Percentiles rank a stretch among this genome's conserved stretches.
Evolutionary conservation across 2,329 filamentous ascomycete species (phyloP).

Genomic region (Penicillium nordicum): DNA sequence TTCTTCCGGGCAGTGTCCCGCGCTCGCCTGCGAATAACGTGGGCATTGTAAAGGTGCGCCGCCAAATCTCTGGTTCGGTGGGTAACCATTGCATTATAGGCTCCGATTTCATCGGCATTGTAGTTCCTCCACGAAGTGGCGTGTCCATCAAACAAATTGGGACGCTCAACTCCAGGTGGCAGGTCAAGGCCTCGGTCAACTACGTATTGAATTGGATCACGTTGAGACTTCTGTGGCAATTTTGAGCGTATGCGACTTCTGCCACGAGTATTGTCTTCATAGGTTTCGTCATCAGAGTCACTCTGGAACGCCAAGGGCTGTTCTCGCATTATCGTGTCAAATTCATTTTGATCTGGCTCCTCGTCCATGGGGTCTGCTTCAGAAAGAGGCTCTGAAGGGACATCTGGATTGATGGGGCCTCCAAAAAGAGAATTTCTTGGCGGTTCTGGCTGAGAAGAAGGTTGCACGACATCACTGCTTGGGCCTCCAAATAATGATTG

Average conservation of each 20-base stretch:
- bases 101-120: slow-evolving; percentile 76
- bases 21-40: slow-evolving; percentile 59
- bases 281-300: slow-evolving; percentile 26
- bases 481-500: slow-evolving; percentile 22
- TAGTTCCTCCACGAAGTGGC: slow-evolving; percentile 75
- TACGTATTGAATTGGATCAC: slow-evolving; percentile 10
- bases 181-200: slow-evolving; percentile 23
- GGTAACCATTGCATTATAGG: slow-evolving; percentile 62
- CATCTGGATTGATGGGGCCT: slow-evolving; percentile 25
- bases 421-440: slow-evolving; percentile 29
- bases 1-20: slow-evolving; percentile 14
- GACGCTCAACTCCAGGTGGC: slow-evolving; percentile 41
- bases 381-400: slow-evolving; percentile 11
- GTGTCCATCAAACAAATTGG: slow-evolving; percentile 59
- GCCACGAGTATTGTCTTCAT: slow-evolving; percentile 19
- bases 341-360: slow-evolving; percentile 8
- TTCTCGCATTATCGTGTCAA: slow-evolving; percentile 23
- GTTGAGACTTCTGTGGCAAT: background rate
- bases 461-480: slow-evolving; percentile 25
- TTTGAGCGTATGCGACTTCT: background rate
- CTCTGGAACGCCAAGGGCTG: slow-evolving; percentile 17
- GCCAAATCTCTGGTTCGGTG: slow-evolving; percentile 64
- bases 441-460: slow-evolving; percentile 30
- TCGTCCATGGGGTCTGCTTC: slow-evolving; percentile 8
- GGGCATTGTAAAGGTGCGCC: slow-evolving; percentile 75